phyloP scores from a whole-genome alignment of 2,329 filamentous ascomycete species.

The Claviceps sp. region DNA sequence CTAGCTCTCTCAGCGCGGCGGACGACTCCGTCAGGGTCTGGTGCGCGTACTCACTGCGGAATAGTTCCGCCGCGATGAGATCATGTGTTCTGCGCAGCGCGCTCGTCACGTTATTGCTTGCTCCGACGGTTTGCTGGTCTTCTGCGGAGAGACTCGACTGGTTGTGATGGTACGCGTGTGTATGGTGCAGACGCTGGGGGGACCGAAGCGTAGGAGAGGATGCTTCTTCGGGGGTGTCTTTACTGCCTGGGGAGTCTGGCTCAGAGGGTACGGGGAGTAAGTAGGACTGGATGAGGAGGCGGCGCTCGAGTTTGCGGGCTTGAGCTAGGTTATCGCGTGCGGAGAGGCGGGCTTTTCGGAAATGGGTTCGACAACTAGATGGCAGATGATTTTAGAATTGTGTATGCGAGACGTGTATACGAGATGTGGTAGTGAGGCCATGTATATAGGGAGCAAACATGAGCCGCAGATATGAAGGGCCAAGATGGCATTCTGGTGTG shows the following conservation, averaged over 20 bases:
- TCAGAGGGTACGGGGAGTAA: constrained; percentile 24
- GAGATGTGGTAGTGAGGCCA: no score
- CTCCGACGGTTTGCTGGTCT: constrained; percentile 59
- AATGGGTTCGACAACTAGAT: constrained; percentile 46
- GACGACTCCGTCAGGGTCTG: constrained; percentile 78
- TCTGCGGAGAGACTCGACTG: constrained; percentile 39
- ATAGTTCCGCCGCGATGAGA: constrained; percentile 72
- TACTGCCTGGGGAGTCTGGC: constrained; percentile 13
- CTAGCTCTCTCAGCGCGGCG: constrained; percentile 64
- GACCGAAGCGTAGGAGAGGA: constrained; percentile 11
- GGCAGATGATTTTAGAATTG: background rate
- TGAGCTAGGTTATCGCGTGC: constrained; percentile 63
- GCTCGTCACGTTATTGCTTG: constrained; percentile 71
- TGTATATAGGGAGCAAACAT: no score
- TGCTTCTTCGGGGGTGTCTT: constrained; percentile 10
- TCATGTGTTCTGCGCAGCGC: constrained; percentile 76
- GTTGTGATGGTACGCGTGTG: constrained; percentile 11
- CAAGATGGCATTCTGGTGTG: no score
- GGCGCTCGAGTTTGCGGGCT: constrained; percentile 63
- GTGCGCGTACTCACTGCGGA: constrained; percentile 77
- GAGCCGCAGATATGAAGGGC: no score
- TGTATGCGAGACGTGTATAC: background rate
- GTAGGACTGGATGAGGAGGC: constrained; percentile 58
- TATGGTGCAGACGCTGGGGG: constrained; percentile 16
- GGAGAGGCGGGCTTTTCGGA: constrained; percentile 68